Conservation (phyloP, 352 stramenopile genomes). For the Globisporangium cystogenes region DNA sequence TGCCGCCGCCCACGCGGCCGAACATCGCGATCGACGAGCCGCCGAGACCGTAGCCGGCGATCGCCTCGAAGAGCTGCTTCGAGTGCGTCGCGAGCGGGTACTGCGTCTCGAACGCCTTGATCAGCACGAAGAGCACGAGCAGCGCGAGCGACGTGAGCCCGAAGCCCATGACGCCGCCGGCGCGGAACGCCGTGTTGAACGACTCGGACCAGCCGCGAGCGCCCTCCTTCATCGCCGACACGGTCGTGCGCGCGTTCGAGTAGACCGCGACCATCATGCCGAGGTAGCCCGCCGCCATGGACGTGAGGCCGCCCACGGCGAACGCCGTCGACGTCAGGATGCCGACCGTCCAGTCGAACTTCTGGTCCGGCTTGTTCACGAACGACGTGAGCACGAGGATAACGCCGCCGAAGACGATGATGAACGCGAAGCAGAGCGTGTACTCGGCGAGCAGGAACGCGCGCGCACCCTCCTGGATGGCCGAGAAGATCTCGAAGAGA, state of each 20-base stretch:
- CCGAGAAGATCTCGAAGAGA: conserved; percentile 91
- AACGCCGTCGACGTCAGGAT: conserved; percentile 95
- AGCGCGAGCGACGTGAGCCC: conserved; percentile 96
- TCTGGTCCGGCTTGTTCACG: conserved; percentile 79
- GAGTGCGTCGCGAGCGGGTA: conserved; percentile 78
- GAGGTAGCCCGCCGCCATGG: conserved; percentile 97
- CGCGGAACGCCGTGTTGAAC: conserved; percentile 98
- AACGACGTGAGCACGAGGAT: conserved; percentile 91
- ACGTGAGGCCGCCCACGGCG: conserved; percentile 97
- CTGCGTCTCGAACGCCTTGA: conserved; percentile 93
- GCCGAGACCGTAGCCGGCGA: conserved; percentile 97
- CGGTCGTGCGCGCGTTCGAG: conserved; percentile 98
- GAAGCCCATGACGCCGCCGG: conserved; percentile 99
- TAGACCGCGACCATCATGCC: conserved; percentile 99
- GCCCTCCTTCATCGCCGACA: conserved; percentile 94
- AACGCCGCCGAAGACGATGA: conserved; percentile 83
- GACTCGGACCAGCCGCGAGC: conserved; percentile 91
- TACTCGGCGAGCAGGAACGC: conserved; percentile 98
- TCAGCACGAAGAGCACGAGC: conserved; percentile 96
- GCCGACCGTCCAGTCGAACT: conserved; percentile 88
- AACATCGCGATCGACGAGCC: conserved; percentile 99
- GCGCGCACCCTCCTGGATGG: conserved; percentile 97
- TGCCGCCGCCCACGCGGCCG: conserved; percentile 98
- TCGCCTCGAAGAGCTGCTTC: conserved; percentile 93
- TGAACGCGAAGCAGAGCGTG: conserved; percentile 97